These are phyloP conservation scores for Chrysanthemum lavandulifolium DNA, from an alignment of 129 eudicot species.

Conservation along the genomic window DNA sequence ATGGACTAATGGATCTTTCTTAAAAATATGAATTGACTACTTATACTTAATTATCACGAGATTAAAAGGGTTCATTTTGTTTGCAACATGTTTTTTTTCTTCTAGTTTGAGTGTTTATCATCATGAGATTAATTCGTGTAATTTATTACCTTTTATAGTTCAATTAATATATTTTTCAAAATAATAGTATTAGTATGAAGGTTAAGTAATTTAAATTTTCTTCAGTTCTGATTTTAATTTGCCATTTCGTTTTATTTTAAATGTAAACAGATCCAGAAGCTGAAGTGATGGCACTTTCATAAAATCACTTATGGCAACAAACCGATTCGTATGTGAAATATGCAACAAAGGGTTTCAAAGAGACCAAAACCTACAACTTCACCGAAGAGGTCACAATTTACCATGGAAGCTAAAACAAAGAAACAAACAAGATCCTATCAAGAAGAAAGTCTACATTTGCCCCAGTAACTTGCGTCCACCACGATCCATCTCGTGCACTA, in stretches of 20 bases:
- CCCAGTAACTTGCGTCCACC: slow-evolving; percentile 82
- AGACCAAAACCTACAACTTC: slow-evolving; percentile 93
- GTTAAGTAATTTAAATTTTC: not conserved
- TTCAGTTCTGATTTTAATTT: not conserved
- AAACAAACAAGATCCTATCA: slow-evolving; percentile 52
- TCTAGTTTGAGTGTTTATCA: slow-evolving; percentile 15
- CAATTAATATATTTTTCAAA: not conserved
- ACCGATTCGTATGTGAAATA: slow-evolving; percentile 84
- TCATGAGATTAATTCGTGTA: not conserved
- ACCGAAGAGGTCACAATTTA: slow-evolving; percentile 88
- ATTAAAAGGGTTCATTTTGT: slow-evolving; percentile 15
- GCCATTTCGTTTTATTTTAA: not conserved
- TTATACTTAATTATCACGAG: slow-evolving; percentile 5
- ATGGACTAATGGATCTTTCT: slow-evolving; percentile 5
- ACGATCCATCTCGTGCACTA: slow-evolving; percentile 81
- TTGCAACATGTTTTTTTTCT: slow-evolving; percentile 6
- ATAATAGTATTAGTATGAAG: not conserved
- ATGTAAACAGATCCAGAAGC: slow-evolving; percentile 86
- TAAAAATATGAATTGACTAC: slow-evolving; percentile 3
- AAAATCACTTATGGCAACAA: slow-evolving; percentile 93
- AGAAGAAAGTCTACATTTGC: slow-evolving; percentile 86
- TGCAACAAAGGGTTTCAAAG: slow-evolving; percentile 96
- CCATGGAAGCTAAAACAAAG: slow-evolving; percentile 96
- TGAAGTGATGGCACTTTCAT: slow-evolving; percentile 90
- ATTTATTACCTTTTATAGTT: not conserved